These are phyloP conservation scores for Hyphodiscus sp. DNA, from an alignment of 2,329 filamentous ascomycete species.

Conservation along the genomic window DNA sequence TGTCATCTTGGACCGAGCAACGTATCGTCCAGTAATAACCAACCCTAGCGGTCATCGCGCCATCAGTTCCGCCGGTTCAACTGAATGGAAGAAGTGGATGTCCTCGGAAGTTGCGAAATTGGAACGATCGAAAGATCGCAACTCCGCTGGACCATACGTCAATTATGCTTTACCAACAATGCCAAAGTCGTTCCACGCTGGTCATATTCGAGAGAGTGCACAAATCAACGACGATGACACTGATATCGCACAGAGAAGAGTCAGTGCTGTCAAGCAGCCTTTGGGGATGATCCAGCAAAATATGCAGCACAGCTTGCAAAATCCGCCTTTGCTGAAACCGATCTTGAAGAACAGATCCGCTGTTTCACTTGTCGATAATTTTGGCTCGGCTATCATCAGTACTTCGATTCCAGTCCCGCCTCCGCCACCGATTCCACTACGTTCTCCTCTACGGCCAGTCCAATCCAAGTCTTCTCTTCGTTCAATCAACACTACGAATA, in stretches of 20 bases:
- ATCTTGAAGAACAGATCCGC: slow-evolving; percentile 25
- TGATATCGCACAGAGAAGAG: slow-evolving; percentile 9
- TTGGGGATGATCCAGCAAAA: slow-evolving; percentile 19
- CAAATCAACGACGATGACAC: slow-evolving; percentile 40
- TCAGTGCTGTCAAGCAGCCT: slow-evolving; percentile 16
- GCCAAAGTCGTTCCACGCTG: slow-evolving; percentile 24
- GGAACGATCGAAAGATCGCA: slow-evolving; percentile 29
- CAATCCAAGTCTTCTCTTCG: slow-evolving; percentile 18
- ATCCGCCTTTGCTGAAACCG: slow-evolving; percentile 16
- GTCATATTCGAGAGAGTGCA: slow-evolving; percentile 44
- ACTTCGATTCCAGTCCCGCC: background rate
- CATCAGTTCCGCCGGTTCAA: slow-evolving; percentile 39
- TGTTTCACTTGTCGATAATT: slow-evolving; percentile 18
- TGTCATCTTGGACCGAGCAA: slow-evolving; percentile 30
- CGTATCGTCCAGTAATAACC: slow-evolving; percentile 26
- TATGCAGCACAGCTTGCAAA: slow-evolving; percentile 11
- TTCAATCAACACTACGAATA: slow-evolving; percentile 13
- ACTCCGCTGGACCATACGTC: slow-evolving; percentile 11
- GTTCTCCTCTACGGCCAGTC: slow-evolving; percentile 16
- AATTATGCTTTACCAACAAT: slow-evolving; percentile 26
- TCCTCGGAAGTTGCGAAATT: slow-evolving; percentile 45
- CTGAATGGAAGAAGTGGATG: slow-evolving; percentile 50
- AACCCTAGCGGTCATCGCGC: slow-evolving; percentile 28
- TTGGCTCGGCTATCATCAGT: background rate
- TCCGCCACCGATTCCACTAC: slow-evolving; percentile 10